A percentile compares a stretch with the other conserved stretches of the same genome.
Evolutionary conservation across 768 basidiomycete genomes (phyloP).

Genomic region (Suillus weaverae): DNA sequence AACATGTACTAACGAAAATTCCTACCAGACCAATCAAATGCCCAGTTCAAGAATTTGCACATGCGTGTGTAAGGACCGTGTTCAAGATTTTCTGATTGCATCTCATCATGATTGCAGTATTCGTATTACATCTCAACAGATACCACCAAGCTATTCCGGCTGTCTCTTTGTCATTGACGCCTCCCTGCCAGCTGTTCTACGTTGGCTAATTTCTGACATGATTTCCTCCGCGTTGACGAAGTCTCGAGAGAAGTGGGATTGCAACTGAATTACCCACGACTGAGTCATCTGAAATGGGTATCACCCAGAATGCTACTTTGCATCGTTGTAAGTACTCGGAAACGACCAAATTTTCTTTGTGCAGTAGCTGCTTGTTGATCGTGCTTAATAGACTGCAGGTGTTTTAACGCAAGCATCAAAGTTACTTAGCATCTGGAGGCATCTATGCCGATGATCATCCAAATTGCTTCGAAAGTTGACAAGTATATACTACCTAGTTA

Average conservation of each 20-base stretch:
- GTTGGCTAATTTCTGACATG: constrained; percentile 58
- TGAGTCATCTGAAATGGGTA: background rate
- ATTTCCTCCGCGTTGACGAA: constrained; percentile 9
- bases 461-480: background rate
- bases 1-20: background rate
- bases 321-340: background rate
- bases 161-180: constrained; percentile 78
- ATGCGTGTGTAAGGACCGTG: constrained; percentile 31
- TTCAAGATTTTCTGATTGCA: background rate
- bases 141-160: constrained; percentile 38
- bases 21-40: background rate
- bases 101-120: constrained; percentile 43
- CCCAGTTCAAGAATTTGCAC: background rate
- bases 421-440: background rate
- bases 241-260: background rate
- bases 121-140: constrained; percentile 63
- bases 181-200: constrained; percentile 62
- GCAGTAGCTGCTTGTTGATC: background rate
- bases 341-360: background rate
- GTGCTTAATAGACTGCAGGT: too few species aligned
- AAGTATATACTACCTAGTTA: background rate
- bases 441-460: background rate
- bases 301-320: background rate
- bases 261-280: background rate
- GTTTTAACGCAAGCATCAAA: too few species aligned